Evolutionary conservation across 2,329 filamentous ascomycete genomes (phyloP).

Genomic region (Colletotrichum viniferum): DNA sequence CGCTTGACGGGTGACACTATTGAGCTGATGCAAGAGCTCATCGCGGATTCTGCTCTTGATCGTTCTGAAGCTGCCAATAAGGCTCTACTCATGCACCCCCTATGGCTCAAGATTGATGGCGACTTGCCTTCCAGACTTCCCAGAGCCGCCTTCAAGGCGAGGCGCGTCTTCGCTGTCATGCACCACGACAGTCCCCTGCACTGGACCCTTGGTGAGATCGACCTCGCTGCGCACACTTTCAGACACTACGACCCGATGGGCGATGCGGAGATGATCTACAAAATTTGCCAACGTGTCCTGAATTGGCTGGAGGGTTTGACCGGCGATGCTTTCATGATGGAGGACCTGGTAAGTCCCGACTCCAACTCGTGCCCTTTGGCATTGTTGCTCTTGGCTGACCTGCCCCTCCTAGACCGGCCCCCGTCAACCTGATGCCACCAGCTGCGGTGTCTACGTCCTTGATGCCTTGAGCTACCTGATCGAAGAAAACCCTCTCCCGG

Average conservation of each 20-base stretch:
- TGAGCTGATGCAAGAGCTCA: neutral
- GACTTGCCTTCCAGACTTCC: constrained; percentile 41
- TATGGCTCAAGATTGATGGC: constrained; percentile 52
- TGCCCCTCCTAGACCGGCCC: neutral
- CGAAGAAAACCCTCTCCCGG: neutral
- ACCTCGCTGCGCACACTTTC: neutral
- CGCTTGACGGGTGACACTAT: neutral
- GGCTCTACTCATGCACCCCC: constrained; percentile 31
- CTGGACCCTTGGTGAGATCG: neutral
- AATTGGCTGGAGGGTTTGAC: neutral
- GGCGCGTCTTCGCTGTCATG: constrained; percentile 19
- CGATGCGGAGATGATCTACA: neutral
- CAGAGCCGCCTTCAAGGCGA: constrained; percentile 43
- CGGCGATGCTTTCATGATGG: neutral
- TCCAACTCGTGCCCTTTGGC: neutral
- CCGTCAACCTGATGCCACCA: neutral
- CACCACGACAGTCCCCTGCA: neutral
- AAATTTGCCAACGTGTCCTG: neutral
- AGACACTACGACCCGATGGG: neutral
- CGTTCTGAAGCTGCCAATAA: neutral
- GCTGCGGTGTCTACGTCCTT: neutral
- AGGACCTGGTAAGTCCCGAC: neutral
- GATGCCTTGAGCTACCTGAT: neutral
- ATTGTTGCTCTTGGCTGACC: neutral
- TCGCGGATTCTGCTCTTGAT: neutral